A percentile compares a stretch with the other conserved stretches of the same genome.
Conservation (phyloP, 164 flowering plant species). For the Vitis vinifera region ASM3070453v1 NC_081822.1:655001-655500, state of each 20-base stretch:
- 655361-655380: conserved; percentile 28
- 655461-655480: background rate
- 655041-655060: conserved; percentile 25
- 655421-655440: conserved; percentile 32
- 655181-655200: conserved; percentile 30
- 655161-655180: conserved; percentile 56
- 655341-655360: background rate
- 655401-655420: conserved; percentile 37
- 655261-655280: conserved; percentile 59
- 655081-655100: conserved; percentile 54
- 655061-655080: conserved; percentile 41
- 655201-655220: conserved; percentile 41
- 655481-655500: too few species aligned
- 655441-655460: background rate
- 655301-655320: background rate
- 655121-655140: background rate
- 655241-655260: conserved; percentile 56
- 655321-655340: background rate
- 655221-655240: conserved; percentile 50
- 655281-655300: background rate
- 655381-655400: conserved; percentile 66
- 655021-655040: conserved; percentile 27
- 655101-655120: conserved; percentile 26
- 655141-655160: background rate
- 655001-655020: too few species aligned